A percentile compares a stretch with the other conserved stretches of the same genome.
Conservation (phyloP, 2,329 filamentous ascomycete species). For the Tricladium varicosporioides region DNA sequence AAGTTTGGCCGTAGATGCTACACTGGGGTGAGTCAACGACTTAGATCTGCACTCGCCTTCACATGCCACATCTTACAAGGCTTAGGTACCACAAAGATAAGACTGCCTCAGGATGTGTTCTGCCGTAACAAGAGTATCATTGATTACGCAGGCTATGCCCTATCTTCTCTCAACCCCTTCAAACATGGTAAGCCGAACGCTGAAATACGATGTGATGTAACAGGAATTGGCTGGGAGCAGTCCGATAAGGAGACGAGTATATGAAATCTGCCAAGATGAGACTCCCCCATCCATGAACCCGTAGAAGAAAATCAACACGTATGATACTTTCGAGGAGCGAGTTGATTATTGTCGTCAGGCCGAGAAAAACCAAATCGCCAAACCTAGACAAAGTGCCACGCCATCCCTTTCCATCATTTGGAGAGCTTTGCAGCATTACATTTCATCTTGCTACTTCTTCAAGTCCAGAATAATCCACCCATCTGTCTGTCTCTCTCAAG, state of each 20-base stretch:
- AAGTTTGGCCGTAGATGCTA: too few species aligned
- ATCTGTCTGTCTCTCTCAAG: constrained; percentile 14
- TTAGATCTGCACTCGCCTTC: not conserved
- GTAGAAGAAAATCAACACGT: constrained; percentile 21
- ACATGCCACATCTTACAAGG: not conserved
- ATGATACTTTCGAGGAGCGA: constrained; percentile 20
- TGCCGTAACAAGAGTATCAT: constrained; percentile 12
- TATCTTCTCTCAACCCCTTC: constrained; percentile 10
- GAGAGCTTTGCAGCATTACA: constrained; percentile 30
- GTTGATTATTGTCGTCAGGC: constrained; percentile 15
- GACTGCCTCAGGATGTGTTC: not conserved
- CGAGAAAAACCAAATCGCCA: constrained; percentile 25
- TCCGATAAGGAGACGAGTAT: constrained; percentile 18
- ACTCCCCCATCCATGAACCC: constrained; percentile 7
- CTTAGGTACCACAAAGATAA: not conserved
- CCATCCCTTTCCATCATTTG: constrained; percentile 13
- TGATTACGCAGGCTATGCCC: constrained; percentile 26
- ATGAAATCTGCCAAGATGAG: constrained; percentile 25
- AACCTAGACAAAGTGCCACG: constrained; percentile 16
- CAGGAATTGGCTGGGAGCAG: constrained; percentile 9
- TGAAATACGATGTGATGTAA: constrained; percentile 18
- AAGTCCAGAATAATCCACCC: constrained; percentile 14
- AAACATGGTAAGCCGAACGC: constrained; percentile 17
- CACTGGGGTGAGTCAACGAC: too few species aligned
- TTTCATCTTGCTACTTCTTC: constrained; percentile 22